A percentile compares a stretch with the other conserved stretches of the same genome.
Evolutionary conservation across 768 basidiomycete species (phyloP).

Genomic region (Rhodotorula taiwanensis): DNA sequence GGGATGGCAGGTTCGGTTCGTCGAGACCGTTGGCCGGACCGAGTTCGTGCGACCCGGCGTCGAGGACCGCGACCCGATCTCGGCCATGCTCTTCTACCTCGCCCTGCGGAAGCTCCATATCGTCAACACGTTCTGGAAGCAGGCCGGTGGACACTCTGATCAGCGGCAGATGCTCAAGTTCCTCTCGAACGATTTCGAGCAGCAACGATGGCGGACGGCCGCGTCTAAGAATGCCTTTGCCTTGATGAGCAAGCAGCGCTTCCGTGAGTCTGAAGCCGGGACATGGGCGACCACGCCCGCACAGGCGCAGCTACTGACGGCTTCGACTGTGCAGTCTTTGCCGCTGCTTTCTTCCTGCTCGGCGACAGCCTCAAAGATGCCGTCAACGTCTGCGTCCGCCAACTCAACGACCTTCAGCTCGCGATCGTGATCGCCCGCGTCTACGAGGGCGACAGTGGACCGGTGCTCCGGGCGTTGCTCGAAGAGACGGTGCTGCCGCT

Average conservation of each 20-base stretch:
- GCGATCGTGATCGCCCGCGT: conserved; percentile 79
- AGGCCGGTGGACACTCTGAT: conserved; percentile 88
- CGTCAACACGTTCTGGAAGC: conserved; percentile 91
- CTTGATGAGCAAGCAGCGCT: conserved; percentile 79
- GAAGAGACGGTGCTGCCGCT: conserved; percentile 69
- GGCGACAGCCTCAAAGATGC: conserved; percentile 84
- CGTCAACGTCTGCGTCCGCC: conserved; percentile 77
- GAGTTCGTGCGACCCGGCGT: conserved; percentile 71
- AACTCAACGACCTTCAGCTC: conserved; percentile 82
- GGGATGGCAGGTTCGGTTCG: conserved; percentile 58
- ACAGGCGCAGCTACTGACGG: no score
- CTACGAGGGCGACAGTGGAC: conserved; percentile 74
- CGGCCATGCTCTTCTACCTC: conserved; percentile 88
- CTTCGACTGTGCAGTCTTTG: conserved; percentile 62
- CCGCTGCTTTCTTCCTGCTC: conserved; percentile 95
- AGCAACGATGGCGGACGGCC: conserved; percentile 79
- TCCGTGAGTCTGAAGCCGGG: no score
- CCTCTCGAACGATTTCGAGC: conserved; percentile 76
- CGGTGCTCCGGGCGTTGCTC: conserved; percentile 63
- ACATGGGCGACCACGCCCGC: no score
- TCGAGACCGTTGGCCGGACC: conserved; percentile 84
- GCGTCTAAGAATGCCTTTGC: conserved; percentile 96
- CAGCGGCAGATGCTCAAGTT: conserved; percentile 85
- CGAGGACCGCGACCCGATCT: conserved; percentile 77
- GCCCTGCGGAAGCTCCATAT: conserved; percentile 86